Conservation (phyloP, 2,329 filamentous ascomycete genomes). For the Epichloe hybrida region DNA sequence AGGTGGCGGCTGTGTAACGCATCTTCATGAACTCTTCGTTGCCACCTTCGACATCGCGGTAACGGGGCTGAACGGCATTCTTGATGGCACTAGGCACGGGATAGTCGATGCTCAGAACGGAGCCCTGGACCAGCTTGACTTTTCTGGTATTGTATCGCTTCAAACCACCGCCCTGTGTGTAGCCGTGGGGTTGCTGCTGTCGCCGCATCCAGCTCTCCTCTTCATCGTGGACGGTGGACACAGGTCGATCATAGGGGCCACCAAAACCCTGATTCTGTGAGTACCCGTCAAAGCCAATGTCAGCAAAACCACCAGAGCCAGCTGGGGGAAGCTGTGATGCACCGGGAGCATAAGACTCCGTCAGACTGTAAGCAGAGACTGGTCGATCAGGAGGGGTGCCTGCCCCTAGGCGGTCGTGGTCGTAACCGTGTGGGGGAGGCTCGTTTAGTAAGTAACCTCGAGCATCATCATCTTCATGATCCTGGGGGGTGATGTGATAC, state of each 20-base stretch:
- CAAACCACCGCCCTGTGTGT: conserved; percentile 40
- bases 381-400: conserved; percentile 51
- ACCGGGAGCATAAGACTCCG: conserved; percentile 62
- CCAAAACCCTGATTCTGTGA: conserved; percentile 14
- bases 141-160: conserved; percentile 93
- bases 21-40: conserved; percentile 97
- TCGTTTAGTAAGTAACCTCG: conserved; percentile 44
- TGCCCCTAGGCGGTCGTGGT: conserved; percentile 44
- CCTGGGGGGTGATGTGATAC: conserved; percentile 48
- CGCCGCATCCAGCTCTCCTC: conserved; percentile 60
- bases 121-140: conserved; percentile 94
- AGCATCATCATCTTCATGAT: conserved; percentile 46
- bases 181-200: conserved; percentile 54
- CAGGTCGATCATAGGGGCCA: conserved; percentile 31
- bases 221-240: conserved; percentile 34
- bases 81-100: conserved; percentile 94
- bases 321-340: conserved; percentile 22
- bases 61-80: conserved; percentile 89
- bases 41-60: conserved; percentile 79
- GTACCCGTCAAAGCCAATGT: conserved; percentile 22
- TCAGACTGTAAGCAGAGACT: conserved; percentile 64
- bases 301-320: conserved; percentile 26
- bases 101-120: conserved; percentile 92
- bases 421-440: conserved; percentile 34
- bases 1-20: conserved; percentile 95